Evolutionary conservation across 257 asterid species (phyloP).

Genomic region (Solanum paucissectum): DNA sequence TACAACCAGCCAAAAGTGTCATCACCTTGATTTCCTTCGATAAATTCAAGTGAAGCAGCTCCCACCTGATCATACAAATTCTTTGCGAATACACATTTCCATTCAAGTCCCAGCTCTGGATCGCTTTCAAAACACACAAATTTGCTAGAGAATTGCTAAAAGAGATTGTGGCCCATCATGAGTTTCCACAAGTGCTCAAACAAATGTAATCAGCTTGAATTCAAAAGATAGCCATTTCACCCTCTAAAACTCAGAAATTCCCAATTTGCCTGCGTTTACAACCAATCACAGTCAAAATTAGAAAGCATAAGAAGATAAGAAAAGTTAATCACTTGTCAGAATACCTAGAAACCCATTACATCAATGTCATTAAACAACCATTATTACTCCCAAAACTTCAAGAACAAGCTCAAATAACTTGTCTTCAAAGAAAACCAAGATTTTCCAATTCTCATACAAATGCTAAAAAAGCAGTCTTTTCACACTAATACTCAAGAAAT

Average conservation of each 20-base stretch:
- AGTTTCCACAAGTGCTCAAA: not conserved
- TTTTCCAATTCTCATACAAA: not conserved
- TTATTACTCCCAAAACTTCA: not conserved
- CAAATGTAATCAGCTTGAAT: not conserved
- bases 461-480: not conserved
- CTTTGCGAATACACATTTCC: not conserved
- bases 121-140: not conserved
- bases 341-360: not conserved
- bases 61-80: not conserved
- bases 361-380: not conserved
- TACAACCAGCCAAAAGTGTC: not conserved
- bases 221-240: not conserved
- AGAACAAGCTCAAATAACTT: not conserved
- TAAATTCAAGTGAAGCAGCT: not conserved
- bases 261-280: slow-evolving; percentile 8
- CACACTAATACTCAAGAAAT: not conserved
- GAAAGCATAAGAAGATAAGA: not conserved
- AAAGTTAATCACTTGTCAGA: not conserved
- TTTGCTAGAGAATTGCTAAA: not conserved
- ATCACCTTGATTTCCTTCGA: not conserved
- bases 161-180: not conserved
- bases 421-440: not conserved
- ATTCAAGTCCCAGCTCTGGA: not conserved
- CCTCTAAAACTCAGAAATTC: not conserved
- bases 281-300: not conserved